A percentile compares a stretch with the other conserved stretches of the same genome.
These are phyloP conservation scores for Urostyla sp. DNA, from an alignment of 73 alveolate species.

Conservation along the genomic window DNA sequence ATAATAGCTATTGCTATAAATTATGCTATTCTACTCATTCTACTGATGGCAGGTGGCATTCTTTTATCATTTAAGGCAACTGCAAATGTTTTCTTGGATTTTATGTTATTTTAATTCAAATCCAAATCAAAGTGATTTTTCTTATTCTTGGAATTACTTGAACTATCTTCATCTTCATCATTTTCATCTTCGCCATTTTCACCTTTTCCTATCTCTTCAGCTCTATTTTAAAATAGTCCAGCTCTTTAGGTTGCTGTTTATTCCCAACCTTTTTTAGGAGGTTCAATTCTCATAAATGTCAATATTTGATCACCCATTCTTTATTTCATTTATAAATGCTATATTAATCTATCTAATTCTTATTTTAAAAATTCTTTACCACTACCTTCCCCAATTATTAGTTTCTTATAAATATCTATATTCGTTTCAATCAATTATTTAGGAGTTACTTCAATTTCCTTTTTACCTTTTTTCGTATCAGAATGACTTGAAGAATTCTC, in stretches of 20 bases:
- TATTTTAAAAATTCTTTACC: conserved; percentile 48
- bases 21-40: conserved; percentile 43
- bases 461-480: neutral
- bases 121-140: conserved; percentile 27
- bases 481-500: conserved; percentile 19
- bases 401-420: conserved; percentile 15
- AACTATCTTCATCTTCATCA: neutral
- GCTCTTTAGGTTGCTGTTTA: conserved; percentile 20
- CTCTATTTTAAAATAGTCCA: conserved; percentile 35
- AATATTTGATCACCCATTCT: conserved; percentile 9
- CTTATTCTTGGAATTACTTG: conserved; percentile 40
- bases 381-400: conserved; percentile 47
- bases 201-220: conserved; percentile 37
- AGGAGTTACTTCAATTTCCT: neutral
- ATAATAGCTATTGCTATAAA: conserved; percentile 14
- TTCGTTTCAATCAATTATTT: neutral
- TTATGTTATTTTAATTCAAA: conserved; percentile 18
- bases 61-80: conserved; percentile 61
- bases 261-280: conserved; percentile 60
- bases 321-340: conserved; percentile 18
- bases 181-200: conserved; percentile 42
- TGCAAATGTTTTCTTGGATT: conserved; percentile 45
- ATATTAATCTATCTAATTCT: conserved; percentile 37
- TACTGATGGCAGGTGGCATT: conserved; percentile 50
- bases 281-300: conserved; percentile 48